A percentile compares a stretch with the other conserved stretches of the same genome.
These are phyloP conservation scores for Pythium grandisporangium DNA, from an alignment of 352 stramenopile genomes.

Conservation along the genomic window DNA sequence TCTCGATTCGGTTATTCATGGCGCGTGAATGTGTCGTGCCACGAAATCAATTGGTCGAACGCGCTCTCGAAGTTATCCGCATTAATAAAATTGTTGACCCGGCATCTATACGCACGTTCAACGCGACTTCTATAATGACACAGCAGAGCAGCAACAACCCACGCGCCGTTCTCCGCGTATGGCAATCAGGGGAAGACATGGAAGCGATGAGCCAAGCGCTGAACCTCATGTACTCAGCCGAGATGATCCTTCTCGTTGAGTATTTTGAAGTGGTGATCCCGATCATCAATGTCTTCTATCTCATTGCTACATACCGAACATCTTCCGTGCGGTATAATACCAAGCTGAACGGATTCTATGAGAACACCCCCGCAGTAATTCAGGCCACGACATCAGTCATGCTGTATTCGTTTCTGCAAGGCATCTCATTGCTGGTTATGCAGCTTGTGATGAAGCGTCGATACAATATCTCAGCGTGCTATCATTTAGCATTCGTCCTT, in stretches of 20 bases:
- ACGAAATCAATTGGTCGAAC: not conserved
- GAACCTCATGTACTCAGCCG: not conserved
- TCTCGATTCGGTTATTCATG: conserved; percentile 9
- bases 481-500: conserved; percentile 15
- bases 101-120: not conserved
- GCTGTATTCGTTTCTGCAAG: conserved; percentile 13
- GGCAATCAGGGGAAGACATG: too few species aligned
- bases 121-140: not conserved
- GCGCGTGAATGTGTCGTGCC: conserved; percentile 1
- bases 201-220: too few species aligned
- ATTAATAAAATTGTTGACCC: not conserved
- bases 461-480: conserved; percentile 10
- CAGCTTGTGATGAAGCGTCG: conserved; percentile 10
- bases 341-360: conserved; percentile 1
- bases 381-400: not conserved
- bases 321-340: conserved; percentile 12
- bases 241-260: conserved; percentile 8
- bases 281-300: conserved; percentile 4
- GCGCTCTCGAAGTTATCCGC: not conserved
- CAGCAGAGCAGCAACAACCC: not conserved
- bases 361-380: not conserved
- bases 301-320: conserved; percentile 2
- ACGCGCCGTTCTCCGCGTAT: not conserved
- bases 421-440: conserved; percentile 7
- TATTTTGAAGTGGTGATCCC: conserved; percentile 13